These are phyloP conservation scores for Coemansia sp. DNA, from an alignment of 192 early-diverging fungal genomes.

Conservation along the genomic window DNA sequence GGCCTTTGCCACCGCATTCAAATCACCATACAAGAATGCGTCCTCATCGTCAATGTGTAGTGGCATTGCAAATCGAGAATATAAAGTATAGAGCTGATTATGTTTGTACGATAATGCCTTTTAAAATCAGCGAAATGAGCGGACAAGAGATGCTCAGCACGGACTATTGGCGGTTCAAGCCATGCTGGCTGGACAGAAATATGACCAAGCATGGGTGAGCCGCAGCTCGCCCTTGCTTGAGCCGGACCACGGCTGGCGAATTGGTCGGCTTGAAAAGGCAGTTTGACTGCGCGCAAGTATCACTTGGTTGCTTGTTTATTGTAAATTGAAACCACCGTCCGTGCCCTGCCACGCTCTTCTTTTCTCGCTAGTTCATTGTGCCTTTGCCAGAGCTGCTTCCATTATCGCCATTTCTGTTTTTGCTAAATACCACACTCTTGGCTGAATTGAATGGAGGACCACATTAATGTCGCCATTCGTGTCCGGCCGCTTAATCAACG, in stretches of 20 bases:
- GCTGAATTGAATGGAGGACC: slow-evolving; percentile 40
- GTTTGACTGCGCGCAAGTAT: background rate
- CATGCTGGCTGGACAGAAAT: too few relatives aligned
- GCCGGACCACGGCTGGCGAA: too few relatives aligned
- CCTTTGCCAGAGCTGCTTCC: background rate
- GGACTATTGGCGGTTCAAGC: too few relatives aligned
- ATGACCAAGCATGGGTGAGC: too few relatives aligned
- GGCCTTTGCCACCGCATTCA: background rate
- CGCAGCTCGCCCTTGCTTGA: too few relatives aligned
- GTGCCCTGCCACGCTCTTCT: background rate
- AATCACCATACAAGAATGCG: slow-evolving; percentile 46
- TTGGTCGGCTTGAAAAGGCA: background rate
- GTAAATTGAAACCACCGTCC: background rate
- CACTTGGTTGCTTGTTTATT: background rate
- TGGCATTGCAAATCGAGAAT: slow-evolving; percentile 10
- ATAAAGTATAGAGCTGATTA: background rate
- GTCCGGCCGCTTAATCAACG: slow-evolving; percentile 63
- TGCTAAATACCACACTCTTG: background rate
- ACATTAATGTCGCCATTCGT: slow-evolving; percentile 70
- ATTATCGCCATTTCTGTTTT: background rate
- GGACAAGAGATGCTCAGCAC: background rate
- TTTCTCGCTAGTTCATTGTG: background rate
- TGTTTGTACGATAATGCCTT: too few relatives aligned
- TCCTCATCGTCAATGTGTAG: slow-evolving; percentile 35
- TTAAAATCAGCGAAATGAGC: background rate